Conservation (phyloP, 345 rosid species). For the Citrus hindsii region DNA sequence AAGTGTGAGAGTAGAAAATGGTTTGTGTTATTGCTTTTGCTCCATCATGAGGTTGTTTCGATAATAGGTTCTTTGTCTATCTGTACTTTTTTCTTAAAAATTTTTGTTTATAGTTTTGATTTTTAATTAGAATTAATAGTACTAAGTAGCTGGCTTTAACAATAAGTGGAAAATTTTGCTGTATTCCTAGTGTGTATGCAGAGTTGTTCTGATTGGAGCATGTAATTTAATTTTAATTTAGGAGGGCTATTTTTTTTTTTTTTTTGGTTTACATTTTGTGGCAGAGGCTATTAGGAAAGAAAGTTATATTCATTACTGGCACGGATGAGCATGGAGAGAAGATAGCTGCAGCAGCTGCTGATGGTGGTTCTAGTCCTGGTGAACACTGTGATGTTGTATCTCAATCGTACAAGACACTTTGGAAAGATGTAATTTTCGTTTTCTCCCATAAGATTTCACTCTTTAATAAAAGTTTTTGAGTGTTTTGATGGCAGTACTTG, state of each 20-base stretch:
- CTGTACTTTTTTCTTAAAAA: background rate
- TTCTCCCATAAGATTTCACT: background rate
- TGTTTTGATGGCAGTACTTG: background rate
- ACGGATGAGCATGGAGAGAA: conserved; percentile 98
- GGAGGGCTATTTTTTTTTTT: background rate
- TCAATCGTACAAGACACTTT: conserved; percentile 64
- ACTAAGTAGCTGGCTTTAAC: background rate
- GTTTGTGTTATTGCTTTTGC: background rate
- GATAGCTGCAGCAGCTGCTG: conserved; percentile 79
- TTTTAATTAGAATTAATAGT: background rate
- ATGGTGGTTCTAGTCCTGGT: conserved; percentile 57
- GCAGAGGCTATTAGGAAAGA: conserved; percentile 86
- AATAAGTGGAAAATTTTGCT: background rate
- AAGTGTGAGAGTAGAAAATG: background rate
- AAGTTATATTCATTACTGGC: conserved; percentile 81
- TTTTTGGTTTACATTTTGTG: conserved; percentile 20
- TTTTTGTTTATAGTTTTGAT: background rate
- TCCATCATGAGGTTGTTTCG: background rate
- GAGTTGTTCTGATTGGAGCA: background rate
- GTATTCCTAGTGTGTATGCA: background rate
- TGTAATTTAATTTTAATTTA: background rate
- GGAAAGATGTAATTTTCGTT: conserved; percentile 59
- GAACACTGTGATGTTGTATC: conserved; percentile 88
- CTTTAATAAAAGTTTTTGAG: background rate
- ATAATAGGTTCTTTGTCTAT: background rate